Evolutionary conservation across 306 rosid genomes (phyloP), one percentile per base, ranked within the genome.

Genomic region (Albizia julibrissin): DNA sequence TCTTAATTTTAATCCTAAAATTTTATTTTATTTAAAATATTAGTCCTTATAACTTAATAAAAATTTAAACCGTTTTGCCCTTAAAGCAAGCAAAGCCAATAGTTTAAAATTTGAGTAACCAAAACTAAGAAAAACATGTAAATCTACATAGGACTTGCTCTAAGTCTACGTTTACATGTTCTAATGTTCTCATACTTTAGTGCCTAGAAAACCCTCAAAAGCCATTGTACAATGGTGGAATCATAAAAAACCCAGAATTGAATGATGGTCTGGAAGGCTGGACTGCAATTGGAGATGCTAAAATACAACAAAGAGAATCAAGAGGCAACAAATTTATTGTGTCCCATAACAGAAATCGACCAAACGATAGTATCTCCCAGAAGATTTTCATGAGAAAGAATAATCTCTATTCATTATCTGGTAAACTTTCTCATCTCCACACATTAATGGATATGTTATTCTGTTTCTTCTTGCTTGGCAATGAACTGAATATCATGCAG

Each of bases 201-300:
- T 92, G 97, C 84, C 10, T 69, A 10, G 54, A 69, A 69, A 69
- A 2, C 0, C 97, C 97, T 26, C 75, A 72, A 3, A 84, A 88
- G 80, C 88, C 97, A 54, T 91, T 87, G 9, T 94, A 91, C 69
- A 83, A 77, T 50, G 98, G 97, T 75, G 97, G 98, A 72, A 88
- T 92, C 68, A 86, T 94, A 39, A 69, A 43, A 75, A 92, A 92
- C 67, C 91, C 95, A 31, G 91, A 94, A 39, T 64, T 94, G 15
- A 89, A 90, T 14, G 29, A 90, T 56, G 97, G 92, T 24, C 46
- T 91, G 75, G 72, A 85, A 78, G 94, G 94, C 1, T 92, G 97
- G 97, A 83, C 84, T 43, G 12, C 74, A 26, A 89, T 84, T 43
- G 95, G 92, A 2, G 16, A 50, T 0, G 87, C 97, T 69, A 86